Evolutionary conservation across 2,329 filamentous ascomycete species (phyloP).

Genomic region (Alternaria novae-zelandiae): DNA sequence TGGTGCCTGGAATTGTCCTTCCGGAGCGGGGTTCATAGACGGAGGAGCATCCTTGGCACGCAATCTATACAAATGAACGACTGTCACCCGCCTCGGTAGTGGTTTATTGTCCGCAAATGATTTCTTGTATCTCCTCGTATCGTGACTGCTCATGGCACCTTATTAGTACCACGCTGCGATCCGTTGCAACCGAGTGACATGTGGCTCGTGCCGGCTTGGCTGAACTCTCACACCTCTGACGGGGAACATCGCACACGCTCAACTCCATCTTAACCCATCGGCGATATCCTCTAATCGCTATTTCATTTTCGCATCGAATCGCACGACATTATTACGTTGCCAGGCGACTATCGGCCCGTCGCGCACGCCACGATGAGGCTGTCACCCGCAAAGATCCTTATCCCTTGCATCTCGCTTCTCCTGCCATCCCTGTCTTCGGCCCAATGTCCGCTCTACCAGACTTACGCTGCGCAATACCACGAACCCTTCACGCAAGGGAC

Average conservation of each 20-base stretch:
- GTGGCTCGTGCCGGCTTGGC: slow-evolving; percentile 16
- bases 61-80: slow-evolving; percentile 22
- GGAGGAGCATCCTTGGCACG: slow-evolving; percentile 18
- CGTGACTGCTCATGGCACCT: background rate
- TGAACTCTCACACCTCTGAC: background rate
- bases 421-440: slow-evolving; percentile 26
- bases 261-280: background rate
- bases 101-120: background rate
- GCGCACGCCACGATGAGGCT: slow-evolving; percentile 15
- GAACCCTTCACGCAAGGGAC: slow-evolving; percentile 50
- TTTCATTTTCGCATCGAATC: background rate
- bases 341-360: background rate
- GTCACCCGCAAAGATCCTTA: background rate
- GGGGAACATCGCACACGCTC: background rate
- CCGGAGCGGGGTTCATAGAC: background rate
- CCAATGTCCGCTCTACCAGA: slow-evolving; percentile 53
- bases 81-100: background rate
- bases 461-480: slow-evolving; percentile 50
- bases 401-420: slow-evolving; percentile 14
- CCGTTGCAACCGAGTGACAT: background rate
- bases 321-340: background rate
- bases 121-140: background rate
- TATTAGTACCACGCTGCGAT: background rate
- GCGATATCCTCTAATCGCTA: background rate
- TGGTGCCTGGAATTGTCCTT: background rate